Percentiles rank a stretch among this genome's conserved stretches.
Conservation (phyloP, 192 early-diverging fungal species). For the Entophlyctis luteolus region DNA sequence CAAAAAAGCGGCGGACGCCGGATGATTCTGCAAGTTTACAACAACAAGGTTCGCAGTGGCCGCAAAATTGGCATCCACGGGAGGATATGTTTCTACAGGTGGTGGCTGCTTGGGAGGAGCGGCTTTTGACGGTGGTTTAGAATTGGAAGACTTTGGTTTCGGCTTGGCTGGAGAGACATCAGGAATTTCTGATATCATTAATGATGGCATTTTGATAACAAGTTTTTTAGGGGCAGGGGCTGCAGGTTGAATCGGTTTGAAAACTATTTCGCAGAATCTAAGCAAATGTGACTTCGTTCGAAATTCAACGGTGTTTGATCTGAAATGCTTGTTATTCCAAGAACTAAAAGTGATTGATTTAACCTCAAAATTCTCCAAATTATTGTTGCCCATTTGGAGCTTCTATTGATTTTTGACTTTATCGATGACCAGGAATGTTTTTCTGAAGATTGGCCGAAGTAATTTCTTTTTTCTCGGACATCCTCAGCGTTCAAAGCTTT, state of each 20-base stretch:
- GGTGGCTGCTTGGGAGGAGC: constrained; percentile 15
- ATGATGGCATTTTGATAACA: constrained; percentile 47
- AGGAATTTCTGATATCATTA: neutral
- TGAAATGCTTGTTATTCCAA: neutral
- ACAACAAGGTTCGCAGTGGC: constrained; percentile 10
- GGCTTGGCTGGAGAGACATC: neutral
- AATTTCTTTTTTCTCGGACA: neutral
- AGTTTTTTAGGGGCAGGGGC: constrained; percentile 36
- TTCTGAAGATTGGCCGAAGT: neutral
- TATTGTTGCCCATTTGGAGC: neutral
- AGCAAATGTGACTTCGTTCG: constrained; percentile 55
- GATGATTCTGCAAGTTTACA: constrained; percentile 31
- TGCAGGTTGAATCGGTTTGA: constrained; percentile 47
- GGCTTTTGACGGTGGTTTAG: neutral
- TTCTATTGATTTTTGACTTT: neutral
- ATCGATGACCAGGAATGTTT: constrained; percentile 1
- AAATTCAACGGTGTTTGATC: constrained; percentile 41
- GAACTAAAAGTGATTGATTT: neutral
- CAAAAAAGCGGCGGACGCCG: constrained; percentile 31
- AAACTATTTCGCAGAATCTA: constrained; percentile 61
- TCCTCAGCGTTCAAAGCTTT: constrained; percentile 5
- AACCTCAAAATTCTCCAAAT: constrained; percentile 13
- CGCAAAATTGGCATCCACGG: constrained; percentile 38
- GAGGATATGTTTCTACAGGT: constrained; percentile 17
- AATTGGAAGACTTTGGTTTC: neutral